Evolutionary conservation across 768 basidiomycete genomes (phyloP), one percentile per base, ranked within the genome.

Genomic region (Lactifluus subvellereus): DNA sequence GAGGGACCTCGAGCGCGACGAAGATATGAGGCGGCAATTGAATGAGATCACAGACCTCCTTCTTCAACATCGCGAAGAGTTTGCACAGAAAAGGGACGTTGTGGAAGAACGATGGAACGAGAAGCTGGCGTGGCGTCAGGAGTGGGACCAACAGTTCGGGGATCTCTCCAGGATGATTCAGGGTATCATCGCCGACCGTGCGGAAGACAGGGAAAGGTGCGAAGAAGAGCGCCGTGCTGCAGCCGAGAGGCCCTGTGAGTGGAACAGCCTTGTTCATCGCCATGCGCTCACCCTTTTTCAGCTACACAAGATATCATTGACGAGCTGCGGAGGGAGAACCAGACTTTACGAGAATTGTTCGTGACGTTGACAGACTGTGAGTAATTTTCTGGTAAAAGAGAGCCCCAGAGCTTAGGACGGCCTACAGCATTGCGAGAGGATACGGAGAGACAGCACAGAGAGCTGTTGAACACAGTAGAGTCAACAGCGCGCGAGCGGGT

Each of bases 401-500:
- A 6, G 7, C 1, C 32, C 6, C 16, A 6, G 42, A 35, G 35
- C 60, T 66, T 30, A 67, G 13, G 9, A 20, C 20, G 2, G 10
- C 38, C 45, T 62, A 18, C 62, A 91, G 89, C 74, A 66, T 89
- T 84, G 86, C 82, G 86, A 51, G 79, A 79, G 14, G 91, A 91
- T 54, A 84, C 78, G 62, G 76, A 73, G 27, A 79, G 78, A 65
- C 86, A 87, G 62, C 88, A 90, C 61, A 75, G 80, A 62, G 87
- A 88, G 52, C 85, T 85, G 2, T 75, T 94, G 45, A 78, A 78
- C 3, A 84, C 84, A 48, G 86, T 94, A 48, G 79, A 81, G 60
- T 79, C 83, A 35, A 91, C 88, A 32, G 89, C 91, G 0, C 77
- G 83, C 62, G 84, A 88, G 69, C 89, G 87, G 72, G 84, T 93